These are phyloP conservation scores for Cystobasidium sp. DNA, from an alignment of 1,284 basidiomycete species.

Conservation along the genomic window DNA sequence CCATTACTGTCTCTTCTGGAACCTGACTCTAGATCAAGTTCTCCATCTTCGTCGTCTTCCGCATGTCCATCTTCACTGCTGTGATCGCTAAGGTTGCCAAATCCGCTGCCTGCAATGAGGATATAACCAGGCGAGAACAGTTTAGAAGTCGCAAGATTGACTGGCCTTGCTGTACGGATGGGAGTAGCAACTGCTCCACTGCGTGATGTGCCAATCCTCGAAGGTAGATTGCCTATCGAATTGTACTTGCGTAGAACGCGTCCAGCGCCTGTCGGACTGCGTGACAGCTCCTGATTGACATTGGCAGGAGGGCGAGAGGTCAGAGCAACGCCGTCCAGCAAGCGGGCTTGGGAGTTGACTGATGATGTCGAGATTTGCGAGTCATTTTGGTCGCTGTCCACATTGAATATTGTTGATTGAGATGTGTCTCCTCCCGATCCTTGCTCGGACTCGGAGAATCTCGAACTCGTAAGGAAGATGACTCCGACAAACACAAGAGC, in stretches of 20 bases:
- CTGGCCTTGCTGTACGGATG: background rate
- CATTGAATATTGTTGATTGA: background rate
- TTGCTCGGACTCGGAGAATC: background rate
- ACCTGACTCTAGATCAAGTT: constrained; percentile 12
- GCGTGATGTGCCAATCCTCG: background rate
- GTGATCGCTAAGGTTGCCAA: constrained; percentile 4
- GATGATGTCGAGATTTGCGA: constrained; percentile 9
- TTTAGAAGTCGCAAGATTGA: constrained; percentile 27
- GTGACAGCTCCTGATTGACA: background rate
- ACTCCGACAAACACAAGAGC: constrained; percentile 36
- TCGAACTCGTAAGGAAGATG: constrained; percentile 35
- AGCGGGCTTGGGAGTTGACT: background rate
- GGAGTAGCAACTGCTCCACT: constrained; percentile 13
- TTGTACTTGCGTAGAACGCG: constrained; percentile 31
- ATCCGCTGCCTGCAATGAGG: constrained; percentile 34
- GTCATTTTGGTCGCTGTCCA: background rate
- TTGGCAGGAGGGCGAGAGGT: constrained; percentile 7
- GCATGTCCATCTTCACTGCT: background rate
- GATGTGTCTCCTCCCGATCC: background rate
- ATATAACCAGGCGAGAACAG: constrained; percentile 38
- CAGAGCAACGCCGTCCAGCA: constrained; percentile 6
- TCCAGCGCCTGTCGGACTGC: background rate
- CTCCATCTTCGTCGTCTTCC: background rate
- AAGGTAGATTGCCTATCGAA: constrained; percentile 28
- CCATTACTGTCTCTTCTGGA: background rate